phyloP scores from a whole-genome alignment of 768 basidiomycete genomes.

The Suillus spraguei region DNA sequence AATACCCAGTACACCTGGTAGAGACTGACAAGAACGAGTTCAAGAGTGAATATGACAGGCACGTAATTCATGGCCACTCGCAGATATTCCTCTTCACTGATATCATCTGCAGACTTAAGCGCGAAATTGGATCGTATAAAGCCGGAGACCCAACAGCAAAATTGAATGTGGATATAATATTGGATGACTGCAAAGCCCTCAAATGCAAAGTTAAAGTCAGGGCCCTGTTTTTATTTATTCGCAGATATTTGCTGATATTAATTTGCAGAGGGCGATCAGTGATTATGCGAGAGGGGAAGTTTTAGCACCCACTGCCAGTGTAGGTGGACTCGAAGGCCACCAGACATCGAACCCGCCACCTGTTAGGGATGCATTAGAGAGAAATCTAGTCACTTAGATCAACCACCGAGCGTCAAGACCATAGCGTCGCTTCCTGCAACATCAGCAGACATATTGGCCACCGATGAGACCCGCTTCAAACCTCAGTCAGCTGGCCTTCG shows the following conservation, averaged over 20 bases:
- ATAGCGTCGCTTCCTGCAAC: neutral
- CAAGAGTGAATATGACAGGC: neutral
- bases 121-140: neutral
- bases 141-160: neutral
- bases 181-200: slow-evolving; percentile 4
- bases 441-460: too few relatives aligned
- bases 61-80: neutral
- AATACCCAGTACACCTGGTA: neutral
- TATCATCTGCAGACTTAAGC: neutral
- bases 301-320: neutral
- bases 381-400: neutral
- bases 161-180: neutral
- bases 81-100: too few relatives aligned
- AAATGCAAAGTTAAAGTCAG: neutral
- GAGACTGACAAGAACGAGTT: slow-evolving; percentile 3
- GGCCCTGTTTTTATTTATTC: neutral
- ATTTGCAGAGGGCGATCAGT: neutral
- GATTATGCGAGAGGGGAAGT: neutral
- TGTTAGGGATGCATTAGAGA: neutral
- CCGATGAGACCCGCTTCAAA: neutral
- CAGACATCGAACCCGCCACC: neutral
- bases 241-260: neutral
- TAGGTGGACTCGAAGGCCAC: neutral
- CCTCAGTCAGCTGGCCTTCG: neutral
- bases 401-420: neutral